Conservation (phyloP, 139 green algal genomes). For the Astrephomene gubernaculifera region DNA sequence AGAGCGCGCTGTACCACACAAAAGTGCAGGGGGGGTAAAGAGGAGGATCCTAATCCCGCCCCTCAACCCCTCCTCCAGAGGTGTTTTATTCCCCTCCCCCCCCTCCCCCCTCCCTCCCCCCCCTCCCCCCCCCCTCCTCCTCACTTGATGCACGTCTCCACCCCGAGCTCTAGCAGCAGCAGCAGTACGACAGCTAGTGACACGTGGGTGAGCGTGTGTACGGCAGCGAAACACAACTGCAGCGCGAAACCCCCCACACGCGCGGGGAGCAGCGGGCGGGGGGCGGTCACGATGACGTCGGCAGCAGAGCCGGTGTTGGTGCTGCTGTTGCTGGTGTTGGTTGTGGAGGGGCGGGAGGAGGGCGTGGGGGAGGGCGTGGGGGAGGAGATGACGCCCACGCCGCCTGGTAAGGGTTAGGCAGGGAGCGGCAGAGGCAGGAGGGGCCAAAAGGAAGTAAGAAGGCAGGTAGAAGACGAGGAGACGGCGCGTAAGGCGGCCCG, state of each 20-base stretch:
- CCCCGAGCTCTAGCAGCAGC: constrained; percentile 88
- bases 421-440: too few relatives aligned
- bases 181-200: constrained; percentile 76
- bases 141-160: constrained; percentile 84
- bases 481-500: too few relatives aligned
- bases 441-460: too few relatives aligned
- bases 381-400: too few relatives aligned
- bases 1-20: background rate
- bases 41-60: too few relatives aligned
- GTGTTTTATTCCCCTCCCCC: background rate
- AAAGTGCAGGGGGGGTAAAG: too few relatives aligned
- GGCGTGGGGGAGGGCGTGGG: background rate
- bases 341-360: background rate
- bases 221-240: constrained; percentile 68
- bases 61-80: background rate
- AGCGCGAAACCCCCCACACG: constrained; percentile 65
- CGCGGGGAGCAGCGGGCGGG: background rate
- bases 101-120: background rate
- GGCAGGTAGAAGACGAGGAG: too few relatives aligned
- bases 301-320: background rate
- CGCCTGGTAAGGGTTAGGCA: too few relatives aligned
- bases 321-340: background rate
- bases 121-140: background rate
- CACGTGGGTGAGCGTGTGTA: constrained; percentile 78
- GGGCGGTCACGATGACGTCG: background rate